Evolutionary conservation across 768 basidiomycete genomes (phyloP).

Genomic region (Lyophyllum semitale): DNA sequence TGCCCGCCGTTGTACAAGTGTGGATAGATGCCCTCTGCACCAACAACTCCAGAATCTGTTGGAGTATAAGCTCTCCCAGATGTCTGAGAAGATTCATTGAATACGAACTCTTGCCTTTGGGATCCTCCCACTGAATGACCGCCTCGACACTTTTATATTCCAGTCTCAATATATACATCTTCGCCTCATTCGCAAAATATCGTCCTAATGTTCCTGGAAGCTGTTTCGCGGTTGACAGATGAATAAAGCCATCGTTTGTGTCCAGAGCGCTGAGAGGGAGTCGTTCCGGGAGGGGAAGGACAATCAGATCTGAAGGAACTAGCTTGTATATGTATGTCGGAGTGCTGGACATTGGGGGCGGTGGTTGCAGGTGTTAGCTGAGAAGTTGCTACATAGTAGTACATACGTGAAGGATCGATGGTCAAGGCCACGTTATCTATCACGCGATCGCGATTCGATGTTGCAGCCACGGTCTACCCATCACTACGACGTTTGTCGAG

Average conservation of each 20-base stretch:
- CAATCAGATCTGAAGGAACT: constrained; percentile 36
- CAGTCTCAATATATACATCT: constrained; percentile 46
- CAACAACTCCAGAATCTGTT: constrained; percentile 41
- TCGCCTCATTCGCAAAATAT: constrained; percentile 44
- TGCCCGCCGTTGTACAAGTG: constrained; percentile 51
- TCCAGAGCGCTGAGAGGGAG: constrained; percentile 57
- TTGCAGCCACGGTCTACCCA: too few species aligned
- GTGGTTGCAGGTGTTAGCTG: background rate
- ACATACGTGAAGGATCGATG: too few species aligned
- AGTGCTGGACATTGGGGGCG: constrained; percentile 12
- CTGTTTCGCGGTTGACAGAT: constrained; percentile 57
- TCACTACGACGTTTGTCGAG: too few species aligned
- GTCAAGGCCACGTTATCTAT: too few species aligned
- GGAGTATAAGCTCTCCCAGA: background rate
- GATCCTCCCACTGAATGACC: constrained; percentile 51
- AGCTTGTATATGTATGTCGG: constrained; percentile 69
- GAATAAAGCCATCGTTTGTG: constrained; percentile 47
- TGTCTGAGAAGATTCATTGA: background rate
- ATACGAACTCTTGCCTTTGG: constrained; percentile 31
- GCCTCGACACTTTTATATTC: constrained; percentile 39
- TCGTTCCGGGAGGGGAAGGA: constrained; percentile 39
- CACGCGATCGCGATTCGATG: too few species aligned
- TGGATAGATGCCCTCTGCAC: constrained; percentile 50
- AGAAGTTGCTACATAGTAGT: too few species aligned
- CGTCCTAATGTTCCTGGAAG: constrained; percentile 44